Percentiles rank a stretch among this genome's conserved stretches.
phyloP scores from a whole-genome alignment of 1,284 basidiomycete genomes.

The Thelephora terrestris region DNA sequence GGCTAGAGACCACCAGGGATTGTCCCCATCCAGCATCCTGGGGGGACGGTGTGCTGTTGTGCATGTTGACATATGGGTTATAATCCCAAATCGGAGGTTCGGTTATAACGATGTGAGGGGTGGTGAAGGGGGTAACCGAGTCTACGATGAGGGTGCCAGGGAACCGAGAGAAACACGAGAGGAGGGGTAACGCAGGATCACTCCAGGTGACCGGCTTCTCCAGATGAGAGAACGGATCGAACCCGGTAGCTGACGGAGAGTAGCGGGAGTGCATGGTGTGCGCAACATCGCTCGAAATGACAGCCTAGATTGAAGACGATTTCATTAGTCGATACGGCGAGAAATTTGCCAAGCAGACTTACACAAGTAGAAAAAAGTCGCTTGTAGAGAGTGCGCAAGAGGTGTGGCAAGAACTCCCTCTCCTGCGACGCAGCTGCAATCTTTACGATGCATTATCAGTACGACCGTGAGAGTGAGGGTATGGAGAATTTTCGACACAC shows the following conservation, averaged over 20 bases:
- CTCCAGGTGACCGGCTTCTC: conserved; percentile 34
- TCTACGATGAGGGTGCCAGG: conserved; percentile 29
- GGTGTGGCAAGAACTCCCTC: conserved; percentile 22
- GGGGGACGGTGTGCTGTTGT: conserved; percentile 6
- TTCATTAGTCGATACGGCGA: neutral
- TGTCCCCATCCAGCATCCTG: conserved; percentile 11
- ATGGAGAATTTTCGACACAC: neutral
- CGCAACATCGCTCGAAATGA: conserved; percentile 28
- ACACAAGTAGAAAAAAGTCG: conserved; percentile 29
- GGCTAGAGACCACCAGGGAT: conserved; percentile 11
- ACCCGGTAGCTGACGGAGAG: conserved; percentile 16
- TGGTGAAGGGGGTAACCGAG: conserved; percentile 31
- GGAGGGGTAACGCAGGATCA: conserved; percentile 32
- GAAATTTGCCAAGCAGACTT: conserved; percentile 12
- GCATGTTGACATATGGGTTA: conserved; percentile 17
- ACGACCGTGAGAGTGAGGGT: neutral
- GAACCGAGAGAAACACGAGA: conserved; percentile 14
- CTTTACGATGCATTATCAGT: conserved; percentile 15
- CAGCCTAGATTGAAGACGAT: conserved; percentile 23
- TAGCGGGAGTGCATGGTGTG: conserved; percentile 24
- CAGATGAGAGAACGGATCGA: conserved; percentile 15
- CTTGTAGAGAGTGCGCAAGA: conserved; percentile 25
- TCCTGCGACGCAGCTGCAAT: conserved; percentile 24
- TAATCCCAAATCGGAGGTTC: conserved; percentile 27
- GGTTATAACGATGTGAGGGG: conserved; percentile 42